These are phyloP conservation scores for Pulveroboletus ravenelii DNA, from an alignment of 768 basidiomycete species.

Conservation along the genomic window DNA sequence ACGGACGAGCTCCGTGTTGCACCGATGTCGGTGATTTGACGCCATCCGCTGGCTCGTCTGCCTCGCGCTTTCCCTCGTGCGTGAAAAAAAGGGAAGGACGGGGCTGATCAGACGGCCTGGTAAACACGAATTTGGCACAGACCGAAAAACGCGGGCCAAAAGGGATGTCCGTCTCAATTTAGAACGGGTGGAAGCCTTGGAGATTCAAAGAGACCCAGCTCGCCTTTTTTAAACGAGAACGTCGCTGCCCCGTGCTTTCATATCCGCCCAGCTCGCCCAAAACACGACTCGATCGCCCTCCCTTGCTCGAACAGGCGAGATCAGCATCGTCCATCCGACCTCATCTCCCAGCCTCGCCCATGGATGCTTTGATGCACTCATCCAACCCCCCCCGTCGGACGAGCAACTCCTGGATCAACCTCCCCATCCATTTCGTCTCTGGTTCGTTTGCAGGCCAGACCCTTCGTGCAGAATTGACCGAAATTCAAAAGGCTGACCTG, in stretches of 20 bases:
- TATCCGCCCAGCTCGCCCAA: conserved; percentile 7
- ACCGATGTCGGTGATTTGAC: too few relatives aligned
- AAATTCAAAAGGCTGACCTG: conserved; percentile 62
- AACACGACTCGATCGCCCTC: conserved; percentile 15
- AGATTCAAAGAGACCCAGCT: background rate
- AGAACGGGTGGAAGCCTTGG: conserved; percentile 13
- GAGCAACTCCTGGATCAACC: conserved; percentile 25
- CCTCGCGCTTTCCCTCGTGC: background rate
- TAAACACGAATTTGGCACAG: conserved; percentile 10
- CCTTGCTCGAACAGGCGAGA: conserved; percentile 3
- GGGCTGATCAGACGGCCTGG: background rate
- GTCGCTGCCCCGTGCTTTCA: background rate
- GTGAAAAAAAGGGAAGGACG: background rate
- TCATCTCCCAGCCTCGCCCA: conserved; percentile 2
- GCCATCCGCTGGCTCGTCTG: too few relatives aligned
- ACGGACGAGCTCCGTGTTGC: too few relatives aligned
- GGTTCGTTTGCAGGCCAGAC: conserved; percentile 59
- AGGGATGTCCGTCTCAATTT: conserved; percentile 21
- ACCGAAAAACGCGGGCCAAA: background rate
- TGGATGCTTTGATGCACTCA: conserved; percentile 16
- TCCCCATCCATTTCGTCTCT: conserved; percentile 49
- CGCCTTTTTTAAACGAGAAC: background rate
- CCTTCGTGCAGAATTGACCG: conserved; percentile 51
- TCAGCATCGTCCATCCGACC: background rate
- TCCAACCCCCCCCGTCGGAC: conserved; percentile 24